Evolutionary conservation across 1,284 basidiomycete genomes (phyloP).

Genomic region (Sanghuangporus weigelae): DNA sequence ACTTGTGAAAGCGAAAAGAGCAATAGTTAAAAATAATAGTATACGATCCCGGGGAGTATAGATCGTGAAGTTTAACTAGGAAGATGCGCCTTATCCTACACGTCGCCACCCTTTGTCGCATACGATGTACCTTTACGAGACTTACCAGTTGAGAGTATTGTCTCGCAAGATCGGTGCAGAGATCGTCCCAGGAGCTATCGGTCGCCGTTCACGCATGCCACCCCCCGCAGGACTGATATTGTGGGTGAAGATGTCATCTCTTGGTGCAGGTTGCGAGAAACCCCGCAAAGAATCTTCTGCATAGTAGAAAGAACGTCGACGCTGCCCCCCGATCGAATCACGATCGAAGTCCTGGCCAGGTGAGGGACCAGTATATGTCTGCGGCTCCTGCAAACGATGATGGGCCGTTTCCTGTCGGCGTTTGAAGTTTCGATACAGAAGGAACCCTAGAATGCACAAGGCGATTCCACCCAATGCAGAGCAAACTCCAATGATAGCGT

Average conservation of each 20-base stretch:
- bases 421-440: conserved; percentile 55
- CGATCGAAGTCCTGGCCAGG: conserved; percentile 67
- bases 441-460: conserved; percentile 57
- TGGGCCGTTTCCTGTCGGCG: conserved; percentile 58
- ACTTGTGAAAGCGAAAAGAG: not conserved
- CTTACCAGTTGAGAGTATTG: conserved; percentile 71
- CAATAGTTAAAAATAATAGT: not conserved
- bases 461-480: conserved; percentile 68
- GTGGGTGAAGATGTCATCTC: conserved; percentile 28
- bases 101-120: not conserved
- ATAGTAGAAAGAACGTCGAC: conserved; percentile 75
- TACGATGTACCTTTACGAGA: not conserved
- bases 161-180: conserved; percentile 62
- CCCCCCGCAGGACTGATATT: conserved; percentile 19
- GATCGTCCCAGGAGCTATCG: conserved; percentile 48
- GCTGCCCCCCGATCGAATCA: conserved; percentile 63
- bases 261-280: conserved; percentile 32
- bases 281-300: conserved; percentile 74
- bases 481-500: conserved; percentile 79
- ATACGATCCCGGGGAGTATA: not conserved
- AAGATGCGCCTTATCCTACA: not conserved
- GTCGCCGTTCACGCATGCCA: conserved; percentile 45
- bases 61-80: not conserved
- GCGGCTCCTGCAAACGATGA: conserved; percentile 51
- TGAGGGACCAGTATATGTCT: conserved; percentile 34